Percentiles rank a stretch among this genome's conserved stretches.
Conservation (phyloP, 805 yeast genomes). For the Zygoascus biomembranicola region DNA sequence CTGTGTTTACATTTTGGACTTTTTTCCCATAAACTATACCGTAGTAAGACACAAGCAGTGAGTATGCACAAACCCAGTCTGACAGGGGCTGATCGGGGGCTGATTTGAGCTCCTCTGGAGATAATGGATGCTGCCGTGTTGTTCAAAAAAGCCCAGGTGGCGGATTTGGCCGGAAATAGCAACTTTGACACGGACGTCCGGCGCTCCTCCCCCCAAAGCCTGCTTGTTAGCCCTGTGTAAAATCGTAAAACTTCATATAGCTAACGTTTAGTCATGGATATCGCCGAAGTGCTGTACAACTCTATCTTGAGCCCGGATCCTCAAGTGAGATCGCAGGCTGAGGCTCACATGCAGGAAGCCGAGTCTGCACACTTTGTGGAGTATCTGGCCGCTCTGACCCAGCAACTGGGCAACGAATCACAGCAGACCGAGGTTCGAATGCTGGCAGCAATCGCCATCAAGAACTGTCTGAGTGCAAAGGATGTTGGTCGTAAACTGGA, state of each 20-base stretch:
- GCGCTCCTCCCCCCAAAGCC: no score
- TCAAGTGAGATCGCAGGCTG: slow-evolving; percentile 64
- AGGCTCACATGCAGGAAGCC: slow-evolving; percentile 59
- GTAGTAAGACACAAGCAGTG: neutral
- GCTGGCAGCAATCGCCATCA: slow-evolving; percentile 80
- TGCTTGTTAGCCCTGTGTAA: no score
- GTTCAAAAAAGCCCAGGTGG: no score
- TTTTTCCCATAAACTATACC: neutral
- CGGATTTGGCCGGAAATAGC: no score
- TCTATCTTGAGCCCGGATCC: slow-evolving; percentile 44
- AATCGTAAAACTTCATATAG: neutral
- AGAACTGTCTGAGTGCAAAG: slow-evolving; percentile 82
- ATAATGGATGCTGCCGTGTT: no score
- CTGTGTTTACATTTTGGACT: neutral
- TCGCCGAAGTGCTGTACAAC: slow-evolving; percentile 1
- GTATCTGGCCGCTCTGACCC: slow-evolving; percentile 61
- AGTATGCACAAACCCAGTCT: neutral
- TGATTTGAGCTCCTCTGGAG: no score
- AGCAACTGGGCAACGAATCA: slow-evolving; percentile 57
- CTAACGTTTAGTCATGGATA: neutral
- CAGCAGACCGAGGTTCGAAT: slow-evolving; percentile 75
- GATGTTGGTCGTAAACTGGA: slow-evolving; percentile 50
- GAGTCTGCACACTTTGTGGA: slow-evolving; percentile 68
- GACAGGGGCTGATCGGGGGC: no score
- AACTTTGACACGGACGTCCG: no score